A percentile compares a stretch with the other conserved stretches of the same genome.
Conservation (phyloP, 176 grass and related monocot genomes). For the Poa annua region DNA sequence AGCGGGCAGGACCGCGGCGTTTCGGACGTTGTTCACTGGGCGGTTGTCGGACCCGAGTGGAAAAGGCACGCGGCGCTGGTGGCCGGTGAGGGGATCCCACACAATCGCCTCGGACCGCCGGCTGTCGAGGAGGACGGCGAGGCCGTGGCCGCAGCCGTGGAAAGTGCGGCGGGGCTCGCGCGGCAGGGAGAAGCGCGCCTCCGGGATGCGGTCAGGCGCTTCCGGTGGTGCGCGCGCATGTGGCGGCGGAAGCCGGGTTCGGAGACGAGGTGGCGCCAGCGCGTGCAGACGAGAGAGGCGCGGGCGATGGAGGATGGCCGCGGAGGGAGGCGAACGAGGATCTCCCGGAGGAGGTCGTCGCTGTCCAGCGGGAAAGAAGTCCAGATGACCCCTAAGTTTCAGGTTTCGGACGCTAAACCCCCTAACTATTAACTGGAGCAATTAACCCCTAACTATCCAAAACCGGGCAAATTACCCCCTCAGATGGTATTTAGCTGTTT, state of each 20-base stretch:
- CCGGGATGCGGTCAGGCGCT: not conserved
- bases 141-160: not conserved
- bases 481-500: too few relatives aligned
- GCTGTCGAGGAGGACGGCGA: not conserved
- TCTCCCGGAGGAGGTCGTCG: not conserved
- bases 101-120: not conserved
- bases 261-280: not conserved
- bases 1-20: not conserved
- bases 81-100: not conserved
- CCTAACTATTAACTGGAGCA: too few relatives aligned
- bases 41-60: not conserved
- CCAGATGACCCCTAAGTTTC: too few relatives aligned
- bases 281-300: not conserved
- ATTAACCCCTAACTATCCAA: too few relatives aligned
- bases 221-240: not conserved
- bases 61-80: not conserved
- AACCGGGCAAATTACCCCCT: too few relatives aligned
- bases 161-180: not conserved
- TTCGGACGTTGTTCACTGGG: not conserved
- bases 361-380: too few relatives aligned
- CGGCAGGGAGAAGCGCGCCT: not conserved
- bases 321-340: not conserved
- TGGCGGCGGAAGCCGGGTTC: not conserved
- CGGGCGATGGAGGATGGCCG: not conserved
- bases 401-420: too few relatives aligned